Evolutionary conservation across 1,284 basidiomycete genomes (phyloP), one percentile per base, ranked within the genome.

Genomic region (Melampsora larici-populina): DNA sequence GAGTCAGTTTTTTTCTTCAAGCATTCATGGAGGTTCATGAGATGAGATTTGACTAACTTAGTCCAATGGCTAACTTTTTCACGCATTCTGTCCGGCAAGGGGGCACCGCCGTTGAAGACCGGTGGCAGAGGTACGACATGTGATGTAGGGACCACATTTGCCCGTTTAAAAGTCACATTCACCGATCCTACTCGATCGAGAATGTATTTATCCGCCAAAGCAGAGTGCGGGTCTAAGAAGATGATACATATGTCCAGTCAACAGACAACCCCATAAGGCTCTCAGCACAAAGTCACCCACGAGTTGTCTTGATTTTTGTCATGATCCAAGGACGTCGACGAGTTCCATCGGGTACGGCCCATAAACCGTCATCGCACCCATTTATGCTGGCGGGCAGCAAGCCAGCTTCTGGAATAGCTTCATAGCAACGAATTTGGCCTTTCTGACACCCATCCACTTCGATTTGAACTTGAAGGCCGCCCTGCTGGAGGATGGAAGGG

Each of bases 321-420:
- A 77, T 77, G n/a, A 77, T 65, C 74, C 74, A 77, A 51, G 74
- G 74, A 18, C 74, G 65, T 24, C 74, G 66, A 17, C 74, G 65
- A 77, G 74, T 77, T 31, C 74, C 74, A 69, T 77, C 74, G 40
- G 74, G 65, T n/a, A 77, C 66, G 40, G 63, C 74, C 74, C 74
- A 77, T 62, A 77, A 43, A 15, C 74, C 74, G 36, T 77, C 66
- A 40, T 77, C 74, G 29, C 46, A 40, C n/a, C 74, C 74, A 15
- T 65, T 21, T 51, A 77, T 62, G n/a, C 46, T 49, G 26, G 74
- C 21, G 13, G 74, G 74, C 18, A 31, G 21, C 24, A 77, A 36
- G 24, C 74, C 51, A 29, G 63, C 74, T 13, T 66, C 36, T 15
- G 51, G 51, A 21, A 77, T 60, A 31, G n/a, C 33, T 51, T 77